These are phyloP conservation scores for Amauroascus verrucosus DNA, from an alignment of 2,329 filamentous ascomycete species.

Conservation along the genomic window DNA sequence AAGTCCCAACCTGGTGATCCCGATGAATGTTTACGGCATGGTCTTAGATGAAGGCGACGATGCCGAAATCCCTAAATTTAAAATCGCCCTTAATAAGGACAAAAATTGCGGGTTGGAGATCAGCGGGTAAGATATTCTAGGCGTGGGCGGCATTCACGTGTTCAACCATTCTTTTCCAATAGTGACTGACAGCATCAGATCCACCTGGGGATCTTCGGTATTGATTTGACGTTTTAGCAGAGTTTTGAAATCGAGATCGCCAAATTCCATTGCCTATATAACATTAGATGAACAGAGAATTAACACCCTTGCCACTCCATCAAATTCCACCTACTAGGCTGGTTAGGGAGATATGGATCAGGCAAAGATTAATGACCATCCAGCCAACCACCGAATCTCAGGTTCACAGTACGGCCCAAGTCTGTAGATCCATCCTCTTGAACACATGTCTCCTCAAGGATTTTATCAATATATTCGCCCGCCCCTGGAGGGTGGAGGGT, in stretches of 20 bases:
- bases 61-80: constrained; percentile 90
- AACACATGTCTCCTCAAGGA: not conserved
- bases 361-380: too few species aligned
- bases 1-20: constrained; percentile 77
- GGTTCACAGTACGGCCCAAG: not conserved
- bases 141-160: too few species aligned
- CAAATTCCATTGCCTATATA: not conserved
- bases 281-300: too few species aligned
- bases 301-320: too few species aligned
- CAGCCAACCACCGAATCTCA: not conserved
- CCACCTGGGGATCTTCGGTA: not conserved
- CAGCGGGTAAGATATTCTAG: too few species aligned
- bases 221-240: too few species aligned
- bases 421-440: not conserved
- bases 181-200: too few species aligned
- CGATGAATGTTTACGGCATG: constrained; percentile 88
- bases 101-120: too few species aligned
- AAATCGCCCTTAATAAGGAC: constrained; percentile 31
- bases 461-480: not conserved
- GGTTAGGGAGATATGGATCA: too few species aligned
- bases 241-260: too few species aligned
- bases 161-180: too few species aligned
- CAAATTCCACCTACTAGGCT: too few species aligned
- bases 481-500: constrained; percentile 12
- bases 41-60: constrained; percentile 85